phyloP scores from a whole-genome alignment of 2,329 filamentous ascomycete genomes.

The Colletotrichum neosansevieriae region DNA sequence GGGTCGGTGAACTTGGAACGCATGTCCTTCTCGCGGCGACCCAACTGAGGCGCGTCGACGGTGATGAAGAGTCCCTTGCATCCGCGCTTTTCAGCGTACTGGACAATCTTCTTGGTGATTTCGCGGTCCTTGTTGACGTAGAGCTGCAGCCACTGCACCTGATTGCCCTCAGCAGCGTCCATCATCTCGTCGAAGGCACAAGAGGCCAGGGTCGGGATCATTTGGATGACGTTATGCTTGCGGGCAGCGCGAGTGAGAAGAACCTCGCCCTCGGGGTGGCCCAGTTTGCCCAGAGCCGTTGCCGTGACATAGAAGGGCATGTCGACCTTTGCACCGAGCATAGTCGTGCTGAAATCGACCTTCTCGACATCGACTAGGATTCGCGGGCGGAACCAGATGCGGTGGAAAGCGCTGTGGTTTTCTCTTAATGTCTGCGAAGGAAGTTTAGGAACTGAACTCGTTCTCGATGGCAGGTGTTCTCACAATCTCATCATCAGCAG shows the following conservation, averaged over 20 bases:
- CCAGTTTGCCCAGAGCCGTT: slow-evolving; percentile 94
- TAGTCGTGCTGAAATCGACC: slow-evolving; percentile 88
- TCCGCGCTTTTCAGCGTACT: slow-evolving; percentile 90
- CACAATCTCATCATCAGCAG: slow-evolving; percentile 89
- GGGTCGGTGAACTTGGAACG: slow-evolving; percentile 88
- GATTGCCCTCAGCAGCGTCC: slow-evolving; percentile 82
- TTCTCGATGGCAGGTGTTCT: slow-evolving; percentile 45
- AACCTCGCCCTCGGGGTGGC: slow-evolving; percentile 93
- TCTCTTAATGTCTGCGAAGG: slow-evolving; percentile 83
- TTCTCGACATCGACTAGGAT: slow-evolving; percentile 90
- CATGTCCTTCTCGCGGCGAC: slow-evolving; percentile 98
- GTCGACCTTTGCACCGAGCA: slow-evolving; percentile 87
- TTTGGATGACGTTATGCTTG: slow-evolving; percentile 93
- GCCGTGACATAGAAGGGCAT: slow-evolving; percentile 98
- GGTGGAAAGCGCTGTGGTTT: slow-evolving; percentile 96
- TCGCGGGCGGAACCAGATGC: slow-evolving; percentile 94
- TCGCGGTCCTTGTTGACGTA: slow-evolving; percentile 96
- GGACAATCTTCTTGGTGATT: slow-evolving; percentile 89
- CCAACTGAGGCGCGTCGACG: slow-evolving; percentile 95
- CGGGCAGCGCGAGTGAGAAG: slow-evolving; percentile 85
- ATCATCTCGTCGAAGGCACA: slow-evolving; percentile 98
- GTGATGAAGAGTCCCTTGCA: slow-evolving; percentile 99
- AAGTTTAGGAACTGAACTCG: slow-evolving; percentile 42
- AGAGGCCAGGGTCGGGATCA: slow-evolving; percentile 97
- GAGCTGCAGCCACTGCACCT: slow-evolving; percentile 96